Evolutionary conservation across 139 green algal species (phyloP).

Genomic region (Picochlorum sp.): DNA sequence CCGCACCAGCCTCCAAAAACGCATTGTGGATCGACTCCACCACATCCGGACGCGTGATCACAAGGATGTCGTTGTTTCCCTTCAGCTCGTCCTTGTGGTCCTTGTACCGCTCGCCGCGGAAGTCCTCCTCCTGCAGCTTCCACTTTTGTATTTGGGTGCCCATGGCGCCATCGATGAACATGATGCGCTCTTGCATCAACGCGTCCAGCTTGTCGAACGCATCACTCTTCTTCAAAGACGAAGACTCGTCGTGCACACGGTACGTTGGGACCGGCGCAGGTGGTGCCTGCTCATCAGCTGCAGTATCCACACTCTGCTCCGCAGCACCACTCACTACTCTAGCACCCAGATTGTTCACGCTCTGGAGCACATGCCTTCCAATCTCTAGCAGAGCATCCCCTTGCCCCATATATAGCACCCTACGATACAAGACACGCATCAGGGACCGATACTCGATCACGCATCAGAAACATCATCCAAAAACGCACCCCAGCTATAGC

Average conservation of each 20-base stretch:
- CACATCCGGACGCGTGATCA: constrained; percentile 89
- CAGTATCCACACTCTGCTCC: no score
- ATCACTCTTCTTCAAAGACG: constrained; percentile 36
- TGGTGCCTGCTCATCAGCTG: no score
- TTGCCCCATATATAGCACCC: neutral
- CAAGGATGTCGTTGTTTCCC: constrained; percentile 97
- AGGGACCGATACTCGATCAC: neutral
- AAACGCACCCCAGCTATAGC: no score
- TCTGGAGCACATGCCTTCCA: neutral
- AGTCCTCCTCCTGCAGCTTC: constrained; percentile 87
- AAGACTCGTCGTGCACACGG: neutral
- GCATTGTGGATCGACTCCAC: constrained; percentile 86
- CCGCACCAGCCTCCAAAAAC: constrained; percentile 83
- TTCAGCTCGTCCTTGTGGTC: constrained; percentile 86
- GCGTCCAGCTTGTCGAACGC: constrained; percentile 64
- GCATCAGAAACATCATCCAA: neutral
- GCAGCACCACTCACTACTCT: no score
- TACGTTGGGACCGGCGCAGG: no score
- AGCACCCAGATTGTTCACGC: neutral
- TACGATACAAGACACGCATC: neutral
- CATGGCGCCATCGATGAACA: constrained; percentile 96
- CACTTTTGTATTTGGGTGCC: constrained; percentile 78
- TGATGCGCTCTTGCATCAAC: constrained; percentile 82
- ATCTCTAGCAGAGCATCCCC: neutral
- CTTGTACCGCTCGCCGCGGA: constrained; percentile 60